Evolutionary conservation across 192 early-diverging fungal genomes (phyloP).

Genomic region (Chytriomyces sp.): DNA sequence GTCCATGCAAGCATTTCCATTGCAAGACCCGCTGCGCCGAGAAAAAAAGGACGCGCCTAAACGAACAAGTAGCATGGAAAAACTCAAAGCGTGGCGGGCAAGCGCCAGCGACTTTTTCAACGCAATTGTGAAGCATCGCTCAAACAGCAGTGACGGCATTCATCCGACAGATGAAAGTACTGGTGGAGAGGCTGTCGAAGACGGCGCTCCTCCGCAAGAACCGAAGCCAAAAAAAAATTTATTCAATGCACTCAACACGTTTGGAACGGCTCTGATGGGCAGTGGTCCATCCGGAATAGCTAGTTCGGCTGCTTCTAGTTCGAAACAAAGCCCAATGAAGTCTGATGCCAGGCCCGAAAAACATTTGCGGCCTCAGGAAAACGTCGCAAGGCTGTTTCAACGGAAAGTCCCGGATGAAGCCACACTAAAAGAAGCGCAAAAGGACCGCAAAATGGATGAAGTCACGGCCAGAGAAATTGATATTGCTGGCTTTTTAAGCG

Average conservation of each 20-base stretch:
- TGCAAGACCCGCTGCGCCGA: no score
- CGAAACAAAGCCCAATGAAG: background rate
- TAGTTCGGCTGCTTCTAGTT: background rate
- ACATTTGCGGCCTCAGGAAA: background rate
- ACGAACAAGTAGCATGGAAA: background rate
- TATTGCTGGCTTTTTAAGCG: constrained; percentile 43
- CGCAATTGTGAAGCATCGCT: background rate
- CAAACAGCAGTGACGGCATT: background rate
- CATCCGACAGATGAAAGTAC: constrained; percentile 5
- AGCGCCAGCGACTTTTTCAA: constrained; percentile 2
- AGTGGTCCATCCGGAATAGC: background rate
- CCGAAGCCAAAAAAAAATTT: background rate
- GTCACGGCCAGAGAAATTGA: constrained; percentile 36
- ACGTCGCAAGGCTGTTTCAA: background rate
- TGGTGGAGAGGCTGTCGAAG: constrained; percentile 13
- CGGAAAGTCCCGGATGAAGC: background rate
- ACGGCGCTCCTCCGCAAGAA: background rate
- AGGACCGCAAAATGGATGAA: constrained; percentile 12
- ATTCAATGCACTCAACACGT: background rate
- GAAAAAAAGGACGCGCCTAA: no score
- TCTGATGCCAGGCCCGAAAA: background rate
- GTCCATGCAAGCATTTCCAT: background rate
- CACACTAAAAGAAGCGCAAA: background rate
- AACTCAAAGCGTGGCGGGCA: background rate
- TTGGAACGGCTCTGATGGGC: background rate